Conservation (phyloP, 768 basidiomycete genomes). For the Termitomyces sp. region DNA sequence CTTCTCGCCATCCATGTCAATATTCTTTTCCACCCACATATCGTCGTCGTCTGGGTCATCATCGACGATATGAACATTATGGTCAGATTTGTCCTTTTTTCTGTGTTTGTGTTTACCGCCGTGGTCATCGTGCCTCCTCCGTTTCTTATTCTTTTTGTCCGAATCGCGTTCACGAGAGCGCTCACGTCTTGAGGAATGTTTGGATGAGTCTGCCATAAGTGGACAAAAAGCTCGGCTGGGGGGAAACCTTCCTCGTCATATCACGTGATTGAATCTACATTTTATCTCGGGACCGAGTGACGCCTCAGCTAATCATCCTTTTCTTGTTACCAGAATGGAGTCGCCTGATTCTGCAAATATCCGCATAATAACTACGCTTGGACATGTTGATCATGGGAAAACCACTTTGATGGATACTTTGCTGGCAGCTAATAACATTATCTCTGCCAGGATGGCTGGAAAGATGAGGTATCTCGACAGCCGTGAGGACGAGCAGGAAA, state of each 20-base stretch:
- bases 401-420: constrained; percentile 93
- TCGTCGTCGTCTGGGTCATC: constrained; percentile 71
- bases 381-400: constrained; percentile 95
- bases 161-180: constrained; percentile 30
- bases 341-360: constrained; percentile 42
- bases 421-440: constrained; percentile 96
- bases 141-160: constrained; percentile 49
- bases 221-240: not conserved
- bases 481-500: constrained; percentile 93
- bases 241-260: constrained; percentile 8
- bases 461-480: constrained; percentile 95
- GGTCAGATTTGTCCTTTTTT: constrained; percentile 40
- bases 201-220: constrained; percentile 12
- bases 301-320: not conserved
- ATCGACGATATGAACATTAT: constrained; percentile 46
- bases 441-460: constrained; percentile 90
- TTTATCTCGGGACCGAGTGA: not conserved
- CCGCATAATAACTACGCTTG: constrained; percentile 79
- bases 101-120: constrained; percentile 29
- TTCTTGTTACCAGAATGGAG: constrained; percentile 19
- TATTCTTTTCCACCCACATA: constrained; percentile 87
- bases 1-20: constrained; percentile 69
- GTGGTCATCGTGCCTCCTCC: constrained; percentile 43
- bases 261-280: constrained; percentile 14
- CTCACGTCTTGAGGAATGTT: constrained; percentile 25